Conservation (phyloP, 805 yeast species). For the Alloascoidea hylecoeti region DNA sequence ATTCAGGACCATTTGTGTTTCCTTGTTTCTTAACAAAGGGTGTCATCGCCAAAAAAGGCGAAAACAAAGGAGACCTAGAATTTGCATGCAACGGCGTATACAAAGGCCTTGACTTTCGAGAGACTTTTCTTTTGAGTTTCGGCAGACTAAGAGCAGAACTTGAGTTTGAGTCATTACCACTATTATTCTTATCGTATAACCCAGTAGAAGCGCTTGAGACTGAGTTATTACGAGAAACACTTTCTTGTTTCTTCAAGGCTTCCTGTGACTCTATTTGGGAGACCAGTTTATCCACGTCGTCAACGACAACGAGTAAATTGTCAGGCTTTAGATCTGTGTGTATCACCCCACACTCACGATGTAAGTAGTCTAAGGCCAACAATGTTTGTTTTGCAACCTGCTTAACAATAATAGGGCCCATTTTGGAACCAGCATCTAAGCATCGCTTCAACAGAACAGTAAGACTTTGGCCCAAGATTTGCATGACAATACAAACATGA, state of each 20-base stretch:
- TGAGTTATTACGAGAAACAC: too few species aligned
- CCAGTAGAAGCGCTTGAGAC: too few species aligned
- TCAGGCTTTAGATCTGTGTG: constrained; percentile 98
- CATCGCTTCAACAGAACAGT: constrained; percentile 34
- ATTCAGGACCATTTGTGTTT: too few species aligned
- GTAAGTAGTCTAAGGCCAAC: constrained; percentile 41
- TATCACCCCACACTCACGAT: constrained; percentile 54
- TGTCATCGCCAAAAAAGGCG: constrained; percentile 4
- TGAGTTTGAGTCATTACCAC: too few species aligned
- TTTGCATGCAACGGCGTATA: constrained; percentile 2
- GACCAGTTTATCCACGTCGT: constrained; percentile 53
- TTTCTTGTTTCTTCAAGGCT: too few species aligned
- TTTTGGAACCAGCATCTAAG: constrained; percentile 37
- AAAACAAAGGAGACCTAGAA: constrained; percentile 5
- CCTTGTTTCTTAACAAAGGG: too few species aligned
- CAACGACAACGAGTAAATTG: constrained; percentile 61
- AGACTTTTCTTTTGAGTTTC: constrained; percentile 5
- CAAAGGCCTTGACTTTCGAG: constrained; percentile 7
- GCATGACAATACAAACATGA: constrained; percentile 55
- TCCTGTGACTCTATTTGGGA: constrained; percentile 61
- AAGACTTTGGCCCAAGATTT: constrained; percentile 48
- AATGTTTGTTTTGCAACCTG: constrained; percentile 43
- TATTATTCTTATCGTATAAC: too few species aligned
- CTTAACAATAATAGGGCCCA: constrained; percentile 28
- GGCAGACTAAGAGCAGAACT: constrained; percentile 21